Evolutionary conservation across 2,329 filamentous ascomycete genomes (phyloP), one percentile per base, ranked within the genome.

Genomic region (Pezicula rhizophila): DNA sequence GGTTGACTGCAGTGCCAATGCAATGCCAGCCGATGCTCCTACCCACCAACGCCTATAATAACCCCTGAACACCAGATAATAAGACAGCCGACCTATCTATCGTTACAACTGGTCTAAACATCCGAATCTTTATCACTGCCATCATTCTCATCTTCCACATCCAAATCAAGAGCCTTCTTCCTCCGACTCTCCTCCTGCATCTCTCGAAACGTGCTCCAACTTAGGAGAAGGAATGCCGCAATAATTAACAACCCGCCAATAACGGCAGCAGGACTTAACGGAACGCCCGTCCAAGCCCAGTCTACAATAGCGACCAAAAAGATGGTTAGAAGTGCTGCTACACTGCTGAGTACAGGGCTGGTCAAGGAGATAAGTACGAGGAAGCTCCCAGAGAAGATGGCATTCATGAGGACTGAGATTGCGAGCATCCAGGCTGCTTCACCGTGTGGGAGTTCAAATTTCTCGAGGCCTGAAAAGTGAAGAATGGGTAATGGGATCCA

Each of bases 251-350:
- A 63, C 0, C 93, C 92, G n/a, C 93, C 93, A 0, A 81, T 62
- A 11, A 97, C 75, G 3, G 92, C 87, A 0, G 90, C 87, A 4
- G 76, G 70, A 45, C 84, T 87, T 17, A 96, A 73, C 0, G 86
- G 80, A 58, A 85, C 77, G 44, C 92, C 89, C 0, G 89, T 95
- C 39, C 91, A 74, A 49, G 91, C 65, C 82, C 93, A 95, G 68
- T 99, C 93, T 48, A 88, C 88, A 26, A 97, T 73, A 1, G 92
- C 93, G 6, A 99, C 93, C 52, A 97, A 81, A 75, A 99, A 97
- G 57, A 99, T 99, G 18, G 93, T 99, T 42, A 99, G 75, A 26
- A 99, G 79, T 2, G 92, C 89, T 1, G 93, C 93, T 10, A 99
- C 93, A 15, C 87, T 95, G 50, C 86, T 92, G 4, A 99, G 75